A percentile compares a stretch with the other conserved stretches of the same genome.
Conservation (phyloP, 192 early-diverging fungal species). For the Coemansia reversa region DNA sequence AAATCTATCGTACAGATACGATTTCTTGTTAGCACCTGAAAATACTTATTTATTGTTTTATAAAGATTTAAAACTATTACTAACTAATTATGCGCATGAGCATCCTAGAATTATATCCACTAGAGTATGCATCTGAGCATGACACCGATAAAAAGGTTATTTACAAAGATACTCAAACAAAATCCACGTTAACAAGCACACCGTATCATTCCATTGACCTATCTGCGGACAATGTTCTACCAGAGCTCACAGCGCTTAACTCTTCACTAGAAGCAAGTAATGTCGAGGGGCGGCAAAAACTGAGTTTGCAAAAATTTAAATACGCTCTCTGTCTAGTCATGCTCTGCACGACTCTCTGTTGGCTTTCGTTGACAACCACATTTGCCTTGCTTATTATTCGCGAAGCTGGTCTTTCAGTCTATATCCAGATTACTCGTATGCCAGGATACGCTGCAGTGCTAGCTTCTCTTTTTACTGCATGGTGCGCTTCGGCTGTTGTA, state of each 20-base stretch:
- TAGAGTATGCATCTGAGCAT: slow-evolving; percentile 7
- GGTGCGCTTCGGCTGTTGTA: slow-evolving; percentile 10
- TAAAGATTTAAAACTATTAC: not conserved
- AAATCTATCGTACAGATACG: not conserved
- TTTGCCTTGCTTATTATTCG: slow-evolving; percentile 27
- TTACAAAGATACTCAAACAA: not conserved
- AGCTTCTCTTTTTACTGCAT: slow-evolving; percentile 1
- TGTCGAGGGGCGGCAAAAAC: slow-evolving; percentile 10
- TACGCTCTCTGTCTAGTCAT: slow-evolving; percentile 23
- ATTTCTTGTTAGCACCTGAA: not conserved
- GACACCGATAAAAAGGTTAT: slow-evolving; percentile 7
- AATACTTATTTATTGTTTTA: not conserved
- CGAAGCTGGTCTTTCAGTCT: slow-evolving; percentile 3
- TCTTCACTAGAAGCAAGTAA: slow-evolving; percentile 6
- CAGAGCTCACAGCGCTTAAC: not conserved
- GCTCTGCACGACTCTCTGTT: slow-evolving; percentile 28
- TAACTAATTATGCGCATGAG: not conserved
- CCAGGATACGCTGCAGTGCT: slow-evolving; percentile 9
- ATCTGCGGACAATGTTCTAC: not conserved
- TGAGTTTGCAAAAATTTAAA: slow-evolving; percentile 19
- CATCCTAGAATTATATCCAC: slow-evolving; percentile 4
- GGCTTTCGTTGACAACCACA: slow-evolving; percentile 16
- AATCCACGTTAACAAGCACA: slow-evolving; percentile 9
- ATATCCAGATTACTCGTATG: not conserved
- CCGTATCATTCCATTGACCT: slow-evolving; percentile 10